These are phyloP conservation scores for Pogostemon cablin DNA, from an alignment of 257 asterid species.

Conservation along the genomic window DNA sequence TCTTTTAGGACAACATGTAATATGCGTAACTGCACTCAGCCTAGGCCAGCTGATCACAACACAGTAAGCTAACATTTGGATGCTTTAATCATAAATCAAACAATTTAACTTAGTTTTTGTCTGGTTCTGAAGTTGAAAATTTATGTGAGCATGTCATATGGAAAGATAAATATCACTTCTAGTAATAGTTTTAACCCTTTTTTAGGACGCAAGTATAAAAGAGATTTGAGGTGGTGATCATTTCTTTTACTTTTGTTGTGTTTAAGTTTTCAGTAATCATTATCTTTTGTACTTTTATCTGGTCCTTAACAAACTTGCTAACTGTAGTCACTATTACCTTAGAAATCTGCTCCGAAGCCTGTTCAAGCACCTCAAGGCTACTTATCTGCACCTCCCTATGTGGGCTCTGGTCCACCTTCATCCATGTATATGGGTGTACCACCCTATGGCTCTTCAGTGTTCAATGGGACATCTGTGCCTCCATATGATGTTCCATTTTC, in stretches of 20 bases:
- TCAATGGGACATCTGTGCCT: slow-evolving; percentile 70
- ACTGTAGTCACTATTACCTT: slow-evolving; percentile 22
- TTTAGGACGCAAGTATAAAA: background rate
- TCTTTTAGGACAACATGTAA: slow-evolving; percentile 91
- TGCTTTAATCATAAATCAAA: background rate
- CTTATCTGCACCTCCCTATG: slow-evolving; percentile 63
- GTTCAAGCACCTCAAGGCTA: slow-evolving; percentile 70
- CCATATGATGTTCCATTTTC: slow-evolving; percentile 84
- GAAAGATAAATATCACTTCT: background rate
- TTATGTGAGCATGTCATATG: slow-evolving; percentile 5
- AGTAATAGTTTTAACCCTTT: background rate
- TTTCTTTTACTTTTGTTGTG: background rate
- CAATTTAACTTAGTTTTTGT: background rate
- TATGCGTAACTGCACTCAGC: slow-evolving; percentile 89
- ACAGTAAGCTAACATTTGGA: slow-evolving; percentile 37
- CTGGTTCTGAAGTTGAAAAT: background rate
- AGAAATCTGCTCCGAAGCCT: slow-evolving; percentile 73
- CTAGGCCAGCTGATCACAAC: slow-evolving; percentile 88
- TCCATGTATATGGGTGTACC: slow-evolving; percentile 80
- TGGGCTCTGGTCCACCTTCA: slow-evolving; percentile 73
- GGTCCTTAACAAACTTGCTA: slow-evolving; percentile 16
- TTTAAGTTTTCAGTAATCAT: slow-evolving; percentile 13
- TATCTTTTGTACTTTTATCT: slow-evolving; percentile 8
- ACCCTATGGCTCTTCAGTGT: slow-evolving; percentile 78
- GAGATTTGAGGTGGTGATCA: background rate